Conservation (phyloP, 1,284 basidiomycete species). For the Schizophyllum commune region DNA sequence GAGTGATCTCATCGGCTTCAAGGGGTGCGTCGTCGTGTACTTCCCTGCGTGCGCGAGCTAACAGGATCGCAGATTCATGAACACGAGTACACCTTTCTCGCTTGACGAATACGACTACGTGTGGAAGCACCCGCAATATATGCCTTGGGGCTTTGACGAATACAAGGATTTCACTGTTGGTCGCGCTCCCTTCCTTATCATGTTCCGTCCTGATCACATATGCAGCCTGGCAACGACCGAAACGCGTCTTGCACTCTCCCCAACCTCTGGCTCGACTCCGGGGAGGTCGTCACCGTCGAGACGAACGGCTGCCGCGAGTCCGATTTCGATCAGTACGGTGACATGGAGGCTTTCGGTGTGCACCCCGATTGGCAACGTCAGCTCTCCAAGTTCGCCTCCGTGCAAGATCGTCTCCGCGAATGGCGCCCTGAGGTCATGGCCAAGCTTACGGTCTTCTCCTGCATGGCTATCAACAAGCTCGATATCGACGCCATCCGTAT, state of each 20-base stretch:
- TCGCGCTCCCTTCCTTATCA: conserved; percentile 2
- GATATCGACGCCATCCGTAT: conserved; percentile 91
- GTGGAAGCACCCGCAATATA: conserved; percentile 72
- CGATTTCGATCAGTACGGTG: conserved; percentile 90
- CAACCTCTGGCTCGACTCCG: conserved; percentile 72
- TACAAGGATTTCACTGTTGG: conserved; percentile 76
- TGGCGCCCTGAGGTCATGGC: conserved; percentile 75
- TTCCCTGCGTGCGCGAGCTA: conserved; percentile 6
- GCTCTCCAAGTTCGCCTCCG: conserved; percentile 87
- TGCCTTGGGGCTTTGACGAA: conserved; percentile 78
- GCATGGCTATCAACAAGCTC: conserved; percentile 78
- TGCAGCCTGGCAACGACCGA: conserved; percentile 54
- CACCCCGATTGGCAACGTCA: conserved; percentile 93
- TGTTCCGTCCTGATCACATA: conserved; percentile 4
- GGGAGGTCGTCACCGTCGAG: conserved; percentile 48
- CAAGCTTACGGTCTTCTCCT: conserved; percentile 72
- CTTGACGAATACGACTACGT: conserved; percentile 65
- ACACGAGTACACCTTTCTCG: conserved; percentile 72
- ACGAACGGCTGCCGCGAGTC: conserved; percentile 67
- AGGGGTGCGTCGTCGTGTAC: conserved; percentile 40
- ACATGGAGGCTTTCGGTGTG: conserved; percentile 94
- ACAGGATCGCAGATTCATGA: conserved; percentile 50
- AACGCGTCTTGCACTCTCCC: conserved; percentile 73
- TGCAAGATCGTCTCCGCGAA: conserved; percentile 88
- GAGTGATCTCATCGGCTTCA: conserved; percentile 78